Percentiles rank a stretch among this genome's conserved stretches.
These are phyloP conservation scores for Diaporthe batatas DNA, from an alignment of 2,329 filamentous ascomycete genomes.

Conservation along the genomic window DNA sequence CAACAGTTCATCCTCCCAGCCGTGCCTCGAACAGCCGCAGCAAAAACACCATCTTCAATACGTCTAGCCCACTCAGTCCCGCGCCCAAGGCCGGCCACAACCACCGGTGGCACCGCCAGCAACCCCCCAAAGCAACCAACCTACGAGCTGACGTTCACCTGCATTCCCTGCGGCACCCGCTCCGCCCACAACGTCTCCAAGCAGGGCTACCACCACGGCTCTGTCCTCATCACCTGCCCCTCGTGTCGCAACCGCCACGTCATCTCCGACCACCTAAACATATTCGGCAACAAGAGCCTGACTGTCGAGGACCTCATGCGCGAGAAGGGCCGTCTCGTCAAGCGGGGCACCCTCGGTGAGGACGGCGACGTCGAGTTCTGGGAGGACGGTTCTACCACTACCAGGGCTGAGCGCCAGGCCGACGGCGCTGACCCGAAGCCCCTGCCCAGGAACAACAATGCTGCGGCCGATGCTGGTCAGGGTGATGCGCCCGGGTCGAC, in stretches of 20 bases:
- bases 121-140: slow-evolving; percentile 66
- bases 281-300: slow-evolving; percentile 78
- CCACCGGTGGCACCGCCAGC: slow-evolving; percentile 47
- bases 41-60: slow-evolving; percentile 39
- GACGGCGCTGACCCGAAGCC: slow-evolving; percentile 42
- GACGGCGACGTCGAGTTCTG: slow-evolving; percentile 95
- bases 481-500: slow-evolving; percentile 47
- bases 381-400: slow-evolving; percentile 74
- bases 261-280: slow-evolving; percentile 88
- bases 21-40: background rate
- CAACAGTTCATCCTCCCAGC: background rate
- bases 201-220: slow-evolving; percentile 94
- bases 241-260: slow-evolving; percentile 88
- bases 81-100: slow-evolving; percentile 43
- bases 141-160: slow-evolving; percentile 93
- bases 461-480: slow-evolving; percentile 8
- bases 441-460: slow-evolving; percentile 2
- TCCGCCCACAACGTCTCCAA: slow-evolving; percentile 91
- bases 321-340: slow-evolving; percentile 80
- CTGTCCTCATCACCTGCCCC: slow-evolving; percentile 90
- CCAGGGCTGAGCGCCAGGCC: slow-evolving; percentile 45
- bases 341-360: slow-evolving; percentile 77
- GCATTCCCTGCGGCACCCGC: slow-evolving; percentile 83
- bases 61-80: slow-evolving; percentile 49
- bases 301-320: slow-evolving; percentile 84